Conservation (phyloP, 1,284 basidiomycete species). For the Sphagnurus paluster region DNA sequence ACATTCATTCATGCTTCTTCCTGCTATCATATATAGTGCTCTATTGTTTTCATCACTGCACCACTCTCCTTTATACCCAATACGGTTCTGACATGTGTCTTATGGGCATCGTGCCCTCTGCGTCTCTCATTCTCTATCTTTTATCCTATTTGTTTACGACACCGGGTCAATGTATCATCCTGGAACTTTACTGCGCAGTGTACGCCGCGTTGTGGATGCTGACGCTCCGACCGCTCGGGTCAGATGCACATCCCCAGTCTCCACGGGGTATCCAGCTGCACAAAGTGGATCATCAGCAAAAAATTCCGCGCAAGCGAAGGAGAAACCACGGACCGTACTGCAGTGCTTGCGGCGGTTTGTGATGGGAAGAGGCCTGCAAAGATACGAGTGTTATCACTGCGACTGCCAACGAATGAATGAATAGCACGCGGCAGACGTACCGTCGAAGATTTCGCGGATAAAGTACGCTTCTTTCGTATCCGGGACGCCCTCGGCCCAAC, state of each 20-base stretch:
- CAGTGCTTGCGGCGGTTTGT: constrained; percentile 87
- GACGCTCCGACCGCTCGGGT: constrained; percentile 95
- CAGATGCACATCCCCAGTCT: constrained; percentile 95
- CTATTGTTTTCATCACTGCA: constrained; percentile 16
- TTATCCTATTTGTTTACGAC: constrained; percentile 12
- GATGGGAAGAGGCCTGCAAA: constrained; percentile 75
- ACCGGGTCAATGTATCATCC: constrained; percentile 25
- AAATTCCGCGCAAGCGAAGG: constrained; percentile 8
- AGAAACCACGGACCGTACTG: constrained; percentile 68
- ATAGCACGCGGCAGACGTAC: constrained; percentile 35
- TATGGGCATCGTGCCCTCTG: constrained; percentile 13
- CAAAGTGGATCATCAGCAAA: constrained; percentile 7
- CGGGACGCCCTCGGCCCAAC: constrained; percentile 84
- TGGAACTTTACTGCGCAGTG: constrained; percentile 28
- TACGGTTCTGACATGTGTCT: constrained; percentile 14
- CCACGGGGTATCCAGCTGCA: constrained; percentile 87
- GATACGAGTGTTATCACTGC: constrained; percentile 12
- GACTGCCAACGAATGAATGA: constrained; percentile 11
- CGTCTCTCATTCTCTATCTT: constrained; percentile 8
- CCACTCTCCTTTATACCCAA: constrained; percentile 19
- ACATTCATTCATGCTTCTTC: constrained; percentile 12
- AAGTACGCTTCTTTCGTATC: constrained; percentile 98
- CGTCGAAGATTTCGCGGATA: constrained; percentile 93
- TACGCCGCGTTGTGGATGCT: constrained; percentile 96
- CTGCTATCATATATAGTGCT: constrained; percentile 15